phyloP scores from a whole-genome alignment of 495 filamentous ascomycete species.

The Lasiosphaeris hirsuta region DNA sequence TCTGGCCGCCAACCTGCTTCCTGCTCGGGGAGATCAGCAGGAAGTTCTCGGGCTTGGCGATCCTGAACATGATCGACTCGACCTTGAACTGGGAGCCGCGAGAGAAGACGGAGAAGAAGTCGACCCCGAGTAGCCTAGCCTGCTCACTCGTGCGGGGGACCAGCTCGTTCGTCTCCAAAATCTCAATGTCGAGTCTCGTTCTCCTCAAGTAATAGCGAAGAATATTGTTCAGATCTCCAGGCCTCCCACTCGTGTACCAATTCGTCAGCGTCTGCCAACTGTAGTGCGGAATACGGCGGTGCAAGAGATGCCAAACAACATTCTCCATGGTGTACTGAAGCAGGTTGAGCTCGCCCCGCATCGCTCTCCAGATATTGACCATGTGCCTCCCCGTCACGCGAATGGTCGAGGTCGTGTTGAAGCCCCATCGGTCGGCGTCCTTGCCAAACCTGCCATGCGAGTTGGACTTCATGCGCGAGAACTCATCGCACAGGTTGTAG shows the following conservation, averaged over 20 bases:
- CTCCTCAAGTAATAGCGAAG: constrained; percentile 74
- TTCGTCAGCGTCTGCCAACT: constrained; percentile 68
- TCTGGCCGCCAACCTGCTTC: constrained; percentile 91
- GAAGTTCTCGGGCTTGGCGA: constrained; percentile 96
- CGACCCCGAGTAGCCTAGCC: constrained; percentile 85
- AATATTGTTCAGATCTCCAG: constrained; percentile 67
- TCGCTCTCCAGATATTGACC: constrained; percentile 97
- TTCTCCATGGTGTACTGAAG: constrained; percentile 97
- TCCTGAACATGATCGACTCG: constrained; percentile 96
- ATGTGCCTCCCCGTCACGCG: constrained; percentile 87
- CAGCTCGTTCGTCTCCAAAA: constrained; percentile 86
- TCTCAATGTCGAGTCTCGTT: constrained; percentile 81
- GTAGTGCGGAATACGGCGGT: constrained; percentile 90
- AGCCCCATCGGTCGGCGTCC: constrained; percentile 86
- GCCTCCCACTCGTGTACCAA: constrained; percentile 71
- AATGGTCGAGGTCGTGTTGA: constrained; percentile 84
- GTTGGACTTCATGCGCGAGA: constrained; percentile 81
- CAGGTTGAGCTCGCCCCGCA: constrained; percentile 84
- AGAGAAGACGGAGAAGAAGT: constrained; percentile 93
- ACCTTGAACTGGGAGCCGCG: constrained; percentile 97
- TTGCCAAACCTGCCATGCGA: constrained; percentile 79
- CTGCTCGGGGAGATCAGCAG: constrained; percentile 82
- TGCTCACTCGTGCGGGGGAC: constrained; percentile 91
- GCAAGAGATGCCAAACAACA: constrained; percentile 87
- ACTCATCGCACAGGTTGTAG: constrained; percentile 83